Conservation (phyloP, 2,329 filamentous ascomycete genomes). For the Biscogniauxia sp. region DNA sequence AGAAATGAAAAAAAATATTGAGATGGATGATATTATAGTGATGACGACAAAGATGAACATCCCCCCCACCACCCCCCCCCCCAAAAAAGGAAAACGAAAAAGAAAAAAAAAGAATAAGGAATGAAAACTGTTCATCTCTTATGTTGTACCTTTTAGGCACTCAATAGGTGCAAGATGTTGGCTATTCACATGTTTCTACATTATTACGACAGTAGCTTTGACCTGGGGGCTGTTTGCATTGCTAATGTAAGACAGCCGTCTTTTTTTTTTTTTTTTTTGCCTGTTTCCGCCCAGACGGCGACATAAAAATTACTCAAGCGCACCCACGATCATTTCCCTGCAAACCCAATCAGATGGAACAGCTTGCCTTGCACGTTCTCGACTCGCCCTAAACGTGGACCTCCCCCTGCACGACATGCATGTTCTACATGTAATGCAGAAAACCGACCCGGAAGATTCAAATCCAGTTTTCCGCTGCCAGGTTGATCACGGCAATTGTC, state of each 20-base stretch:
- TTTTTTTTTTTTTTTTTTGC: background rate
- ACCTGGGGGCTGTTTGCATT: background rate
- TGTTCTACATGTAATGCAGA: constrained; percentile 23
- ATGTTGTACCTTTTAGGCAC: background rate
- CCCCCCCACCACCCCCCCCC: too few species aligned
- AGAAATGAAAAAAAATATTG: background rate
- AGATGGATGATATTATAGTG: background rate
- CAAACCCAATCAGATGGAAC: constrained; percentile 18
- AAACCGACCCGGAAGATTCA: constrained; percentile 12
- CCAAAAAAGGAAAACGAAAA: too few species aligned
- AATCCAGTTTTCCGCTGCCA: constrained; percentile 18
- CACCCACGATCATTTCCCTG: constrained; percentile 9
- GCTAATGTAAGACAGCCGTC: background rate
- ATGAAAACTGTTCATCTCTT: background rate
- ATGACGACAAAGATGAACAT: background rate
- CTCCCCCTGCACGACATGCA: constrained; percentile 25
- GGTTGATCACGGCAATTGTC: constrained; percentile 15
- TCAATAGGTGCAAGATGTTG: background rate
- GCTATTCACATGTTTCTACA: background rate
- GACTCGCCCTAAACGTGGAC: constrained; percentile 24
- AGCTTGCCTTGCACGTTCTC: constrained; percentile 18
- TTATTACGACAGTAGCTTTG: background rate
- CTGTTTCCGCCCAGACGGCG: background rate
- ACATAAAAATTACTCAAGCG: background rate
- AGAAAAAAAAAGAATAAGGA: too few species aligned